phyloP scores from a whole-genome alignment of 345 rosid species.

The Moricandia arvensis region DNA sequence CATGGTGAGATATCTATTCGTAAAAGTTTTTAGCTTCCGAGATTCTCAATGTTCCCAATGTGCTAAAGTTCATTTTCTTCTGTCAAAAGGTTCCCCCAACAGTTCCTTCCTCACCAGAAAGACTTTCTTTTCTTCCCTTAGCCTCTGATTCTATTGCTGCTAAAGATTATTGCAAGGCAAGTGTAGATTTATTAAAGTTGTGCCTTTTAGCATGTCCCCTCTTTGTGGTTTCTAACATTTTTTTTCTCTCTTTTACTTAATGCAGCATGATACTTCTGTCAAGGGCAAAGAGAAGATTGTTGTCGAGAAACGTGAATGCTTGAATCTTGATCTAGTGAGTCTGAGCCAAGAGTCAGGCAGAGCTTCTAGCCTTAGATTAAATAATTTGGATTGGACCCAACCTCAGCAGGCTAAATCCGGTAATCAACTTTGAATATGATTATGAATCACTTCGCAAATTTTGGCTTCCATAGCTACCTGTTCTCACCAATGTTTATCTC shows the following conservation, averaged over 20 bases:
- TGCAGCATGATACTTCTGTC: constrained; percentile 22
- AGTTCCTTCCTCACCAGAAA: constrained; percentile 32
- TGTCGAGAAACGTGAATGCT: constrained; percentile 31
- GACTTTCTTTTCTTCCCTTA: constrained; percentile 23
- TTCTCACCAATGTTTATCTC: background rate
- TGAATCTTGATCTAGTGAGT: constrained; percentile 45
- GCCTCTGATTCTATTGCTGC: constrained; percentile 24
- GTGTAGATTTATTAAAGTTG: background rate
- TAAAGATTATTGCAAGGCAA: constrained; percentile 27
- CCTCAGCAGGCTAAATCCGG: constrained; percentile 40
- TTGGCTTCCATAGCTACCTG: background rate
- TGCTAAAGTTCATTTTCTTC: constrained; percentile 26
- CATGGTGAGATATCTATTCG: constrained; percentile 54
- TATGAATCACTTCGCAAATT: background rate
- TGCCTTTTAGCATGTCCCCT: background rate
- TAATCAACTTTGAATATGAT: constrained; percentile 20
- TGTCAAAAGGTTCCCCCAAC: constrained; percentile 52
- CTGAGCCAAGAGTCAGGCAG: constrained; percentile 26
- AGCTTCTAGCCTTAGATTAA: constrained; percentile 11
- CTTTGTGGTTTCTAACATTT: constrained; percentile 3
- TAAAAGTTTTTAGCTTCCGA: constrained; percentile 23
- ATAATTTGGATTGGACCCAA: constrained; percentile 27
- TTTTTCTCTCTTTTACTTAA: background rate
- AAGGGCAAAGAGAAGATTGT: constrained; percentile 23
- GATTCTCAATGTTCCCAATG: constrained; percentile 26